Percentiles rank a stretch among this genome's conserved stretches.
Evolutionary conservation across 371 early-diverging fungal genomes (phyloP).

Genomic region (Mortierella sp.): DNA sequence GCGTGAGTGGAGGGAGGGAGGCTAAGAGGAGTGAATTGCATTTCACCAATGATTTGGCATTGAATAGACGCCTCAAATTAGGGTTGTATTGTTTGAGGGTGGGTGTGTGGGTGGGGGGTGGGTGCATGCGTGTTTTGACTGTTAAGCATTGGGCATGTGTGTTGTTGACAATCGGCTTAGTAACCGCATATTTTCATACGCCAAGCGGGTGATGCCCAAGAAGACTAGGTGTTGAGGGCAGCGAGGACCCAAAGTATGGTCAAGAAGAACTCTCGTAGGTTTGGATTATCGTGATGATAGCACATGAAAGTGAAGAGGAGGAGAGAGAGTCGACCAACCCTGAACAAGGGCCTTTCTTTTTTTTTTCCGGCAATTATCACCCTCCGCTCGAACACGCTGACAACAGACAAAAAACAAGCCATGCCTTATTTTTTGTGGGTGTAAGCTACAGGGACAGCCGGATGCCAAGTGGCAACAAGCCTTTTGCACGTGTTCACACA

Average conservation of each 20-base stretch:
- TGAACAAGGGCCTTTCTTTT: background rate
- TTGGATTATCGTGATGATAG: background rate
- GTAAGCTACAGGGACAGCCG: background rate
- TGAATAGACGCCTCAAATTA: background rate
- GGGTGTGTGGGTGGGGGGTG: background rate
- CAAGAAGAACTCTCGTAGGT: background rate
- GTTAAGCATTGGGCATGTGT: background rate
- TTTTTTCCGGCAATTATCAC: background rate
- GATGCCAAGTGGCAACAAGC: background rate
- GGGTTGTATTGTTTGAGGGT: background rate
- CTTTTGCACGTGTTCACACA: background rate
- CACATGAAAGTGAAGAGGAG: conserved; percentile 3
- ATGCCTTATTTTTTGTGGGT: background rate
- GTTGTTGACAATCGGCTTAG: conserved; percentile 19
- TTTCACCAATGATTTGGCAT: background rate
- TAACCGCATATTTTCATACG: conserved; percentile 13
- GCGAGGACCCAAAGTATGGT: background rate
- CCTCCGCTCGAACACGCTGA: background rate
- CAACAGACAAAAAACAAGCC: background rate
- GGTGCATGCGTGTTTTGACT: background rate
- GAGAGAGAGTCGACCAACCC: background rate
- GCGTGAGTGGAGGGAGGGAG: background rate
- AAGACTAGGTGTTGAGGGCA: background rate
- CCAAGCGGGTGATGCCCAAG: background rate
- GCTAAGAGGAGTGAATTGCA: background rate